Evolutionary conservation across 768 basidiomycete species (phyloP), one percentile per base, ranked within the genome.

Genomic region (Collybiopsis confluens): DNA sequence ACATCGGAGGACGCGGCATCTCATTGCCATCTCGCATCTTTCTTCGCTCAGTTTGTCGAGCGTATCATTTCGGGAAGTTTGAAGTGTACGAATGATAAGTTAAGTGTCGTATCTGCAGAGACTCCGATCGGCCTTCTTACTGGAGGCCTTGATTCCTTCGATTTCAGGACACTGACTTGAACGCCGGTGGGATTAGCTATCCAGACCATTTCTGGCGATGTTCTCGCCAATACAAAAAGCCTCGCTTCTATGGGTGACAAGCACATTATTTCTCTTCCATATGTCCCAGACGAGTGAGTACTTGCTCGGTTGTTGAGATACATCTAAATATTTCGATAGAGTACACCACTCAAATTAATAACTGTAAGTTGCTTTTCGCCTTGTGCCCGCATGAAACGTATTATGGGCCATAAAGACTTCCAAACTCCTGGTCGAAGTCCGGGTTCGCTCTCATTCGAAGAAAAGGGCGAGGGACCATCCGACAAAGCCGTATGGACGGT

Each of bases 401-500:
- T n/a, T n/a, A n/a, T n/a, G n/a, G n/a, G n/a, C n/a, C n/a, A n/a
- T n/a, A 51, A 54, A 86, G 86, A 83, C 65, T 71, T 88, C 26
- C 83, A 85, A 62, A 67, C 65, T 18, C 65, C 63, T 35, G 69
- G 70, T 11, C 66, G 68, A 40, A 60, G 70, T 36, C 59, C 77
- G 24, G 70, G 2, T 41, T 20, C 30, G 16, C 26, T 87, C 26
- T 80, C 74, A 58, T 88, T 84, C 82, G 62, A 71, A 24, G 81
- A 85, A 46, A 70, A 68, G 0, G 62, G 58, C 7, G 65, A 64
- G 6, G 84, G 82, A 0, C 69, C 71, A 0, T 67, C 65, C 13
- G 74, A 83, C 49, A 66, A 64, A 2, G 77, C 75, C 7, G 61
- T 65, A 37, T 88, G 85, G 85, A 83, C 73, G 1, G 75, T 71